Percentiles rank a stretch among this genome's conserved stretches.
Conservation (phyloP, 1,284 basidiomycete species). For the Fistulinella cinereoalba region DNA sequence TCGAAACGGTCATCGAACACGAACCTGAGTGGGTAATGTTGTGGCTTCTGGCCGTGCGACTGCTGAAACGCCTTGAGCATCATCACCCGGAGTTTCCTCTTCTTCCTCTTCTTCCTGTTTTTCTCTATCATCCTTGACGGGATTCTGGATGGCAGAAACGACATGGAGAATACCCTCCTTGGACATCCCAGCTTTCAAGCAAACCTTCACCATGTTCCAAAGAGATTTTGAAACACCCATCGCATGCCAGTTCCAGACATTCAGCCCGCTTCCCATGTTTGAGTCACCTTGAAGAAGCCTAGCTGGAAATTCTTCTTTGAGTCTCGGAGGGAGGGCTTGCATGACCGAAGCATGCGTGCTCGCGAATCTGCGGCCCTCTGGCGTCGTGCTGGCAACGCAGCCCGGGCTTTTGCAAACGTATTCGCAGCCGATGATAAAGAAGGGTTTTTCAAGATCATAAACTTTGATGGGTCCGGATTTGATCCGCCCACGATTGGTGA, state of each 20-base stretch:
- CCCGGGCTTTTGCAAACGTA: conserved; percentile 55
- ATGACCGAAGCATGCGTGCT: conserved; percentile 69
- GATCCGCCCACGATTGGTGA: conserved; percentile 65
- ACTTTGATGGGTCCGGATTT: conserved; percentile 67
- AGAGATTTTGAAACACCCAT: conserved; percentile 62
- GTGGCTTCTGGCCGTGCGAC: conserved; percentile 21
- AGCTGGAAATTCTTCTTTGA: conserved; percentile 71
- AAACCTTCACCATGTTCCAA: conserved; percentile 66
- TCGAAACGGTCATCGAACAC: background rate
- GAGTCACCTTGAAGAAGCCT: conserved; percentile 49
- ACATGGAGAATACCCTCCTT: conserved; percentile 59
- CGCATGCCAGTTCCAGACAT: conserved; percentile 70
- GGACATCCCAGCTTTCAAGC: conserved; percentile 51
- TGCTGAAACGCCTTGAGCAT: conserved; percentile 16
- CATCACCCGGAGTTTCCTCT: conserved; percentile 21
- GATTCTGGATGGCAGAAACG: conserved; percentile 53
- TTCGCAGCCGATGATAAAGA: conserved; percentile 78
- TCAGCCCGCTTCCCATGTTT: conserved; percentile 53
- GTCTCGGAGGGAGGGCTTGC: conserved; percentile 57
- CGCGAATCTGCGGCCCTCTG: conserved; percentile 59
- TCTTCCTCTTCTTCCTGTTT: conserved; percentile 39
- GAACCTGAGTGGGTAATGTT: conserved; percentile 25
- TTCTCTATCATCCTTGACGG: conserved; percentile 42
- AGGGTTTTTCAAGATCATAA: conserved; percentile 70
- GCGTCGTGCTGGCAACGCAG: conserved; percentile 39